Base-by-base conservation (phyloP, 2,329 filamentous ascomycete genomes). In the Elsinoe fawcettii region DNA sequence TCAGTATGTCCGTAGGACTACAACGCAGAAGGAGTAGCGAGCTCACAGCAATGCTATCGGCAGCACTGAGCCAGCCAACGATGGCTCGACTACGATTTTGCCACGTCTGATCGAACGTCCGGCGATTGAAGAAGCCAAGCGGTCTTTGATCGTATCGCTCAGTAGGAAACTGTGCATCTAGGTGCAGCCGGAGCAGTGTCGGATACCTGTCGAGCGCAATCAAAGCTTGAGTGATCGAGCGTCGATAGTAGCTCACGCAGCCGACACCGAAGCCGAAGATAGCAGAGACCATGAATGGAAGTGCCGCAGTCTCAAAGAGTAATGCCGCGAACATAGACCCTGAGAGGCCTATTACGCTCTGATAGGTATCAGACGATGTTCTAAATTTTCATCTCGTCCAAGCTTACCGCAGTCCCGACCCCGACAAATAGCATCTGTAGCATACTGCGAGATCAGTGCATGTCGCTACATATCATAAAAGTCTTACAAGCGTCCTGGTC, bases 11-110 rank as follows among this genome's bases (percentile, higher is more conserved):
- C 3, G 3, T 8, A 32, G 5, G 5, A 2, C 25, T 36, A 12
- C 27, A 16, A 49, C 2, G 20, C 25, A 12, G 12, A 5, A 5
- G 18, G 6, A 2, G 25, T 1, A 18, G 3, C 16, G 6, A 25
- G n/a, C 46, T 51, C 16, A 51, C 46, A 51, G 46, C 25, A n/a
- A 51, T 51, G 16, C 18, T 51, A 25, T 51, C 46, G 18, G 20
- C 23, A 34, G 46, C 46, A 36, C 27, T 51, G 14, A 51, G 46
- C 46, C 46, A 51, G 7, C 46, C 46, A 12, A 51, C 46, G 9
- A 51, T 11, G 11, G 25, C n/a, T 8, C 46, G 14, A 22, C 25
- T 32, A 14, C 30, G 22, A 9, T 51, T 25, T 32, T 51, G 46
- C 46, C 46, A 51, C 25, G 46, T 51, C 25, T 25, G 6, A 18